These are phyloP conservation scores for Xylaria grammica DNA, from an alignment of 495 filamentous ascomycete species.

Conservation along the genomic window DNA sequence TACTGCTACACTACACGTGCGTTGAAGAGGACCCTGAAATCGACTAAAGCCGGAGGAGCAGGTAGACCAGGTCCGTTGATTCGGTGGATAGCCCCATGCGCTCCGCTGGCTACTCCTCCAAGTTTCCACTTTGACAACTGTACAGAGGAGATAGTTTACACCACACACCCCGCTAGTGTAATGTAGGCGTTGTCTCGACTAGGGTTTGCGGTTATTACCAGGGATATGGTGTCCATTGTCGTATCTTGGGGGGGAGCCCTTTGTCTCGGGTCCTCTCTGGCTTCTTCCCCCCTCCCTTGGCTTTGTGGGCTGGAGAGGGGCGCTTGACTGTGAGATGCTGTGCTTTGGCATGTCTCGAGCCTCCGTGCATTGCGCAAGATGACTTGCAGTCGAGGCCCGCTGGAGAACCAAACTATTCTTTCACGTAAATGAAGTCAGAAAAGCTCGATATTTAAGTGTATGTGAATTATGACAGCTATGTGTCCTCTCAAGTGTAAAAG, in stretches of 20 bases:
- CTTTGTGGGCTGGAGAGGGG: constrained; percentile 1
- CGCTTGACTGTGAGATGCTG: constrained; percentile 2
- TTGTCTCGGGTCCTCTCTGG: background rate
- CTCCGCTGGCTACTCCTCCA: too few relatives aligned
- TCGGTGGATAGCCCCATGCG: constrained; percentile 4
- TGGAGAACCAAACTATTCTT: background rate
- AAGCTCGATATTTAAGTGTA: background rate
- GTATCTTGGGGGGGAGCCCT: background rate
- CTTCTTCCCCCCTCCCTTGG: constrained; percentile 13
- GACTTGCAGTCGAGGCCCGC: constrained; percentile 9
- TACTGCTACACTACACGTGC: too few relatives aligned
- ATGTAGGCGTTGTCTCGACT: background rate
- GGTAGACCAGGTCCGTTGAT: too few relatives aligned
- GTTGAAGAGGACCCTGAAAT: background rate
- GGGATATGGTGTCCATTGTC: background rate
- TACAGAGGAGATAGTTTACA: background rate
- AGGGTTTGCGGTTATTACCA: background rate
- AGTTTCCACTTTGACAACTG: background rate
- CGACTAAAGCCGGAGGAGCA: too few relatives aligned
- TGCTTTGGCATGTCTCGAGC: constrained; percentile 15
- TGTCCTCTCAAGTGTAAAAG: constrained; percentile 14
- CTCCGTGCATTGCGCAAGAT: constrained; percentile 7
- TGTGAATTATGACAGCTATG: constrained; percentile 1
- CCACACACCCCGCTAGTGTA: background rate
- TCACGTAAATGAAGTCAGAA: background rate